A percentile compares a stretch with the other conserved stretches of the same genome.
Evolutionary conservation across 2,329 filamentous ascomycete genomes (phyloP).

Genomic region (Beauveria bassiana): DNA sequence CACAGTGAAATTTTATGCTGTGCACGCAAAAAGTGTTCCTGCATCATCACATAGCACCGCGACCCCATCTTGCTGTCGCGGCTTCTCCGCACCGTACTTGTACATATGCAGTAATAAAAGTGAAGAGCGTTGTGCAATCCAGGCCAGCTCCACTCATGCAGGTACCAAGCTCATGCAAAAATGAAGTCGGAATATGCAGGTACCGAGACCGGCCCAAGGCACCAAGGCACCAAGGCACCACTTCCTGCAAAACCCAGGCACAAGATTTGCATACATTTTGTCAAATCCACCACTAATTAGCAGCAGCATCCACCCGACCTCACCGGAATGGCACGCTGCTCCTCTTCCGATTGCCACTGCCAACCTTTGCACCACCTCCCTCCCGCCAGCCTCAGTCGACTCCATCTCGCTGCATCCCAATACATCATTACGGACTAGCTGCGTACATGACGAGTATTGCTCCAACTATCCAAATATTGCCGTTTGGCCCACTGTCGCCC

Average conservation of each 20-base stretch:
- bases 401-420: not conserved
- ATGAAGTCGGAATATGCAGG: conserved; percentile 1
- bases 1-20: not conserved
- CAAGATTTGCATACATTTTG: not conserved
- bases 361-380: not conserved
- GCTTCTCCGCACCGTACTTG: not conserved
- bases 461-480: no score
- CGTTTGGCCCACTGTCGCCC: not conserved
- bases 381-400: conserved; percentile 4
- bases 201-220: not conserved
- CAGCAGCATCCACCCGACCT: not conserved
- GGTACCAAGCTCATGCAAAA: conserved; percentile 1
- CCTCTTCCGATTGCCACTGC: not conserved
- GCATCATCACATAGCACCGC: not conserved
- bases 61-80: not conserved
- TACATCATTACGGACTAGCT: not conserved
- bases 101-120: not conserved
- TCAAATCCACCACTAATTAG: not conserved
- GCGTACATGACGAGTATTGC: not conserved
- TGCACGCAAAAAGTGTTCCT: not conserved
- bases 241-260: not conserved
- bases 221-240: not conserved
- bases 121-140: not conserved
- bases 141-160: conserved; percentile 1
- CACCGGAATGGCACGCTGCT: conserved; percentile 5